Percentiles rank a stretch among this genome's conserved stretches.
These are phyloP conservation scores for Aspergillus sclerotialis DNA, from an alignment of 2,329 filamentous ascomycete species.

Conservation along the genomic window DNA sequence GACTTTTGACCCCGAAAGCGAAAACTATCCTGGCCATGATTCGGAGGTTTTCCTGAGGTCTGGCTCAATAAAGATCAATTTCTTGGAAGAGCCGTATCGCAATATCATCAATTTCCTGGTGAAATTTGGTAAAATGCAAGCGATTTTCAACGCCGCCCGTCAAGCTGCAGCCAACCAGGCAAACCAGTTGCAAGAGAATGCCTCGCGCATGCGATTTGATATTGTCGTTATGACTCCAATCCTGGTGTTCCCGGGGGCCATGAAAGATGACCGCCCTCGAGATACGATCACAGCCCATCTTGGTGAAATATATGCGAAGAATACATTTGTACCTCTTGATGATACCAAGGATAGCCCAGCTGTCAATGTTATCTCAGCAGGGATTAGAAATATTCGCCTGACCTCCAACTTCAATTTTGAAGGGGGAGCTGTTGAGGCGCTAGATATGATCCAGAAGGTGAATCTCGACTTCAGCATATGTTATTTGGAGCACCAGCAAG, in stretches of 20 bases:
- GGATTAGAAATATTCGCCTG: constrained; percentile 84
- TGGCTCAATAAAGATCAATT: constrained; percentile 94
- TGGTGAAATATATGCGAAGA: constrained; percentile 95
- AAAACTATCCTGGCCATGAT: constrained; percentile 87
- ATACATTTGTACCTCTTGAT: constrained; percentile 79
- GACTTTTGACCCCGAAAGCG: constrained; percentile 73
- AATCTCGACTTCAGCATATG: constrained; percentile 90
- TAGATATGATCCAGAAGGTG: constrained; percentile 95
- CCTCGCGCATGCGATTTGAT: constrained; percentile 88
- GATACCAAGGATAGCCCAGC: constrained; percentile 66
- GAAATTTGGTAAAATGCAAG: constrained; percentile 99
- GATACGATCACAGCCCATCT: constrained; percentile 89
- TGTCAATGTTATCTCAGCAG: constrained; percentile 83
- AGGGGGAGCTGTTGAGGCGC: constrained; percentile 65
- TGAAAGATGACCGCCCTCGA: constrained; percentile 62
- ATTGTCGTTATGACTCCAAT: constrained; percentile 92
- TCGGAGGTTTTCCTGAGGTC: constrained; percentile 84
- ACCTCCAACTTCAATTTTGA: constrained; percentile 84
- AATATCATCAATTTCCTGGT: constrained; percentile 98
- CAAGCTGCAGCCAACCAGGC: constrained; percentile 92
- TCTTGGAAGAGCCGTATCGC: constrained; percentile 91
- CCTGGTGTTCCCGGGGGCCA: constrained; percentile 79
- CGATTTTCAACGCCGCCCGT: constrained; percentile 92
- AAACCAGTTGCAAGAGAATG: constrained; percentile 83
- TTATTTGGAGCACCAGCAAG: constrained; percentile 76